phyloP scores from a whole-genome alignment of 2,329 filamentous ascomycete genomes.

The Coniochaeta sp. region DNA sequence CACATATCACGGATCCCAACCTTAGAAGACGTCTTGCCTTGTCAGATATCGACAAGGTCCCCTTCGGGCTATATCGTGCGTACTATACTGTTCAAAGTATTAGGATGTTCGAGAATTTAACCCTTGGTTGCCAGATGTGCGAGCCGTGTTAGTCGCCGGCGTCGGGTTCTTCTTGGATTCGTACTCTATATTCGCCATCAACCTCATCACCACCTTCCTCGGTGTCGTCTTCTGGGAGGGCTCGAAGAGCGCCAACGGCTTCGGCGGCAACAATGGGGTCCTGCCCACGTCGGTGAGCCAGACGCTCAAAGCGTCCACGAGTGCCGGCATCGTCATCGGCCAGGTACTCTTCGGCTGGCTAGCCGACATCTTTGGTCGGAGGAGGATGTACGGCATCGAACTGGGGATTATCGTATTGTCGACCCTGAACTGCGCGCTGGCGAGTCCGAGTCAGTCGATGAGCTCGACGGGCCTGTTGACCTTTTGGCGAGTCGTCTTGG shows the following conservation, averaged over 20 bases:
- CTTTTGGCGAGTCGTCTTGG: constrained; percentile 72
- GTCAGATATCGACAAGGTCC: constrained; percentile 72
- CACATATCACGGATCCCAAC: constrained; percentile 63
- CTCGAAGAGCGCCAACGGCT: constrained; percentile 30
- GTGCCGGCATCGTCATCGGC: constrained; percentile 69
- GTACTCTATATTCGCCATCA: constrained; percentile 58
- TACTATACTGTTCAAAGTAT: constrained; percentile 7
- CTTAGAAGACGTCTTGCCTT: constrained; percentile 67
- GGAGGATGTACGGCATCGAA: constrained; percentile 77
- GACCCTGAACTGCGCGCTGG: constrained; percentile 59
- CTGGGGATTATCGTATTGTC: constrained; percentile 64
- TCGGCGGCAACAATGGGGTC: constrained; percentile 41
- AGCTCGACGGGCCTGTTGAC: constrained; percentile 54
- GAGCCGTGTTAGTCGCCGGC: constrained; percentile 67
- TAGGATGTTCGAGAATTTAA: background rate
- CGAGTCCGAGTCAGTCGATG: constrained; percentile 52
- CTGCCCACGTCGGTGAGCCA: constrained; percentile 61
- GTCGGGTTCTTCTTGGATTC: constrained; percentile 80
- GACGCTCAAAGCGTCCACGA: constrained; percentile 74
- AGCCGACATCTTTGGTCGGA: constrained; percentile 67
- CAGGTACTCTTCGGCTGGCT: constrained; percentile 72
- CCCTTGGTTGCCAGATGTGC: constrained; percentile 41
- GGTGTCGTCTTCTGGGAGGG: constrained; percentile 70
- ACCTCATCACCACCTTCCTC: constrained; percentile 62
- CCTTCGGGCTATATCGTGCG: constrained; percentile 63